phyloP scores from a whole-genome alignment of 1,284 basidiomycete species.

The Malassezia cuniculi region DNA sequence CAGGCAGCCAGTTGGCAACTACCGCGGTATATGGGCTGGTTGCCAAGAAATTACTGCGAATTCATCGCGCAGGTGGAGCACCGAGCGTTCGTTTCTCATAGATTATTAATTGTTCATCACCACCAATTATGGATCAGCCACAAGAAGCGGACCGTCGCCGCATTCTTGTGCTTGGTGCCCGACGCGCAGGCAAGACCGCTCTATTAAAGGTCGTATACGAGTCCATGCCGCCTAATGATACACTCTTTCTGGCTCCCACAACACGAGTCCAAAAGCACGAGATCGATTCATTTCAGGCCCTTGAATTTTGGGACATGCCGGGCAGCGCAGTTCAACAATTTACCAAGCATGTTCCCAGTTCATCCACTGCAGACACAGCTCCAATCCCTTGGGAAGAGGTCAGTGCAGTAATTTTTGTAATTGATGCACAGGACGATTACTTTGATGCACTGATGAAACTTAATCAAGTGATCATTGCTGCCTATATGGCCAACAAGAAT shows the following conservation, averaged over 20 bases:
- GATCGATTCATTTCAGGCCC: constrained; percentile 68
- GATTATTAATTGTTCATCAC: too few species aligned
- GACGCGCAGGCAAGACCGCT: constrained; percentile 76
- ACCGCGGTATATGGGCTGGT: constrained; percentile 38
- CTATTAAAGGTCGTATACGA: constrained; percentile 85
- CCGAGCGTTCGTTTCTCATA: constrained; percentile 10
- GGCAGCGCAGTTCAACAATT: constrained; percentile 54
- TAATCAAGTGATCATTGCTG: constrained; percentile 42
- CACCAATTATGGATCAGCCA: too few species aligned
- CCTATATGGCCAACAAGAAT: constrained; percentile 58
- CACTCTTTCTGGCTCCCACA: constrained; percentile 67
- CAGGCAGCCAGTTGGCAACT: constrained; percentile 22
- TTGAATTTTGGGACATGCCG: constrained; percentile 92
- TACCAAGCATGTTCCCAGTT: constrained; percentile 7
- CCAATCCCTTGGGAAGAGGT: constrained; percentile 27
- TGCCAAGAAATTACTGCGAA: constrained; percentile 31
- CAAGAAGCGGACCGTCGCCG: too few species aligned
- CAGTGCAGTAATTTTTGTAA: constrained; percentile 67
- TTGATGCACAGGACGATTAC: constrained; percentile 68
- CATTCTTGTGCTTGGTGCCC: constrained; percentile 15
- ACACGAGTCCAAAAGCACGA: constrained; percentile 16
- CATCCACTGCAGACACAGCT: background rate
- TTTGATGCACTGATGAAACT: constrained; percentile 62
- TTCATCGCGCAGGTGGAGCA: constrained; percentile 13
- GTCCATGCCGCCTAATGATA: constrained; percentile 66